Conservation (phyloP, 2,329 filamentous ascomycete species). For the Cladophialophora bantiana region DNA sequence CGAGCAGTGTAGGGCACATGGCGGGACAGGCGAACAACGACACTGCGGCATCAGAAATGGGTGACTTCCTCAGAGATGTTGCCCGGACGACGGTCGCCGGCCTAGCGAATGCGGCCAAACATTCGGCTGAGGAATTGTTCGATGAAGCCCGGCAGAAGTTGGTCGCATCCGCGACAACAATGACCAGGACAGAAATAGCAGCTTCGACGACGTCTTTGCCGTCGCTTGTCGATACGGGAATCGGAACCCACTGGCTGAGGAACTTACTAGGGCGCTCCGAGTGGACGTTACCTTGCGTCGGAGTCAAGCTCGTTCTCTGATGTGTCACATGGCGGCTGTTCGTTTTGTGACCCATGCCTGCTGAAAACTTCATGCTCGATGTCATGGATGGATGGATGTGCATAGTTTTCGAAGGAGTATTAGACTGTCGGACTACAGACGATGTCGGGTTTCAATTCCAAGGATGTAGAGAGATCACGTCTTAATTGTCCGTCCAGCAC, state of each 20-base stretch:
- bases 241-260: slow-evolving; percentile 85
- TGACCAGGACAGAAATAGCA: slow-evolving; percentile 47
- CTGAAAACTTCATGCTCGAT: background rate
- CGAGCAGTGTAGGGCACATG: background rate
- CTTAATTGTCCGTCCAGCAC: slow-evolving; percentile 4
- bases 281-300: slow-evolving; percentile 90
- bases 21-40: slow-evolving; percentile 36
- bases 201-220: slow-evolving; percentile 38
- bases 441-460: background rate
- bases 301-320: slow-evolving; percentile 65
- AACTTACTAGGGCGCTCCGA: slow-evolving; percentile 81
- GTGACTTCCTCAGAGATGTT: slow-evolving; percentile 52
- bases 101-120: slow-evolving; percentile 67
- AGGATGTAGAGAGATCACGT: background rate
- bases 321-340: background rate
- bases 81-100: slow-evolving; percentile 74
- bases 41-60: slow-evolving; percentile 42
- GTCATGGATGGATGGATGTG: background rate
- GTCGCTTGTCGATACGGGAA: slow-evolving; percentile 66
- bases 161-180: background rate
- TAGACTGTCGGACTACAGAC: background rate
- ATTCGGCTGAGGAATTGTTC: slow-evolving; percentile 44
- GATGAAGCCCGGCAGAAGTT: slow-evolving; percentile 61
- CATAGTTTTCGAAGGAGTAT: background rate
- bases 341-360: background rate